phyloP scores from a whole-genome alignment of 805 yeast genomes.

The Grigorovia jiainica region DNA sequence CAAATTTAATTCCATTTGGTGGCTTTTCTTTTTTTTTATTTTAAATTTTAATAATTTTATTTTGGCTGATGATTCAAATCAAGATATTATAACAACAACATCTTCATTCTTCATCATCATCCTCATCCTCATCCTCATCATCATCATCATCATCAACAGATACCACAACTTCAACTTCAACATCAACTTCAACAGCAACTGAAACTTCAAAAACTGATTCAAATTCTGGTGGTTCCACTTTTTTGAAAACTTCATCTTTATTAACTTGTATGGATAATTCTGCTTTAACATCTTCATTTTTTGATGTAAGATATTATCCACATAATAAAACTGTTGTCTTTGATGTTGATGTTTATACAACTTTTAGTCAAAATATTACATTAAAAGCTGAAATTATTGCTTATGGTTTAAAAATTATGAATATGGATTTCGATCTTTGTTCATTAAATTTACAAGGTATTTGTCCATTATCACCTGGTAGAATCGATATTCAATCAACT shows the following conservation, averaged over 20 bases:
- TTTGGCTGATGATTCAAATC: neutral
- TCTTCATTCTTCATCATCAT: neutral
- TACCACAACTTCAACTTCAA: neutral
- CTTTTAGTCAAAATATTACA: constrained; percentile 60
- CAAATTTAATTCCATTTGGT: neutral
- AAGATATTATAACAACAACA: neutral
- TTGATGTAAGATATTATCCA: constrained; percentile 69
- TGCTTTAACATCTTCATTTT: constrained; percentile 71
- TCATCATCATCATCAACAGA: neutral
- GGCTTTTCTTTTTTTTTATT: neutral
- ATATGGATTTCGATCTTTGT: constrained; percentile 55
- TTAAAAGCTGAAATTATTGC: constrained; percentile 62
- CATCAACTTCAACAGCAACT: neutral
- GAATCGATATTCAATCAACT: constrained; percentile 57
- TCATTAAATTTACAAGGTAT: constrained; percentile 42
- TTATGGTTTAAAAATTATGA: constrained; percentile 65
- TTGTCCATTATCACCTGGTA: constrained; percentile 86
- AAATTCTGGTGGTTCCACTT: constrained; percentile 4
- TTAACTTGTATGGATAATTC: constrained; percentile 90
- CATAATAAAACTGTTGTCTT: constrained; percentile 51
- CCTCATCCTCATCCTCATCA: neutral
- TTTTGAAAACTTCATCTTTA: constrained; percentile 52
- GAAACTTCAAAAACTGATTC: neutral
- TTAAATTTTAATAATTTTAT: neutral
- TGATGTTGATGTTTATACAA: constrained; percentile 68